Evolutionary conservation across 2,329 filamentous ascomycete species (phyloP).

Genomic region (Aspergillus terreus): DNA sequence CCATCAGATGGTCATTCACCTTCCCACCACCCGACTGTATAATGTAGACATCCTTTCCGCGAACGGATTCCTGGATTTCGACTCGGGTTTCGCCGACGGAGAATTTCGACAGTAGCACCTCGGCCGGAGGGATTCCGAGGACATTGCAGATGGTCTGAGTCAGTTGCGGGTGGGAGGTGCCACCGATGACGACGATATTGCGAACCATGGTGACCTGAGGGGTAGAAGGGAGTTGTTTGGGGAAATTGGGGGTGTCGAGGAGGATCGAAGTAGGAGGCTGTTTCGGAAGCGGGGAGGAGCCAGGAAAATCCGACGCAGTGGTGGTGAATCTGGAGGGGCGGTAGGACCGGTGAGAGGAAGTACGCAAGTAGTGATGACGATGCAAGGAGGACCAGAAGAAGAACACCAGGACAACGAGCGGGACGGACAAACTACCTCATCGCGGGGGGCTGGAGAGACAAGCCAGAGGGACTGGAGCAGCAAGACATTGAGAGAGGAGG

Average conservation of each 20-base stretch:
- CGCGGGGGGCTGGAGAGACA: slow-evolving; percentile 23
- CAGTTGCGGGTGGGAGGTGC: slow-evolving; percentile 85
- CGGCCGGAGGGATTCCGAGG: slow-evolving; percentile 79
- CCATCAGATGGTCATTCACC: slow-evolving; percentile 95
- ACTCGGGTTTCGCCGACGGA: slow-evolving; percentile 91
- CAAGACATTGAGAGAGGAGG: slow-evolving; percentile 17
- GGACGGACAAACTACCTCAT: slow-evolving; percentile 32
- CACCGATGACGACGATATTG: slow-evolving; percentile 90
- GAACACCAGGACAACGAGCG: slow-evolving; percentile 12
- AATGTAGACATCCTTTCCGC: slow-evolving; percentile 98
- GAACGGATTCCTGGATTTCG: slow-evolving; percentile 93
- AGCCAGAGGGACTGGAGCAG: slow-evolving; percentile 9
- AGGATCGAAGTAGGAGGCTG: slow-evolving; percentile 12
- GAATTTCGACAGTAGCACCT: slow-evolving; percentile 86
- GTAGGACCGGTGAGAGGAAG: slow-evolving; percentile 15
- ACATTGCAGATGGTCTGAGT: slow-evolving; percentile 83
- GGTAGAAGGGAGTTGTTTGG: slow-evolving; percentile 10
- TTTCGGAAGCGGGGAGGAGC: slow-evolving; percentile 21
- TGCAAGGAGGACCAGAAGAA: slow-evolving; percentile 6
- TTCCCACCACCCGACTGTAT: slow-evolving; percentile 89
- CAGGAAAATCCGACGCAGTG: slow-evolving; percentile 21
- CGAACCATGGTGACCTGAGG: slow-evolving; percentile 66
- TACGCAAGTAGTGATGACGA: slow-evolving; percentile 2
- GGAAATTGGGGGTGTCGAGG: slow-evolving; percentile 13
- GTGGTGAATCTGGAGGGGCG: slow-evolving; percentile 27